A percentile compares a stretch with the other conserved stretches of the same genome.
phyloP scores from a whole-genome alignment of 108 stramenopile species.

The Nannochloropsis granulata region DNA sequence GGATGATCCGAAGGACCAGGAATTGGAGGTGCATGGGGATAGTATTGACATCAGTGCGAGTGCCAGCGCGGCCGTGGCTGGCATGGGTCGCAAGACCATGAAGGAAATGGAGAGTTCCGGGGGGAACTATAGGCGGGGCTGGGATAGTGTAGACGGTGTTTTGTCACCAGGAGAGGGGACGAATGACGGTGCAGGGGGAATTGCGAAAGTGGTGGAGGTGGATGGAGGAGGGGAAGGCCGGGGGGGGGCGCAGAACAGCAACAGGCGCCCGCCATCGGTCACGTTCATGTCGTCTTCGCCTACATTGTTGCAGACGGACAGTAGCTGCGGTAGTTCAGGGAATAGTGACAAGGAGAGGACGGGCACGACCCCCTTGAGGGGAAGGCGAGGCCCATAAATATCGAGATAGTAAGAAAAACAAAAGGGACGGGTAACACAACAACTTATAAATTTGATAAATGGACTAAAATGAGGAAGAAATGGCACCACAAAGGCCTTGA shows the following conservation, averaged over 20 bases:
- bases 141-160: not conserved
- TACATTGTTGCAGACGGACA: not conserved
- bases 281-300: not conserved
- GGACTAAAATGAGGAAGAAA: no score
- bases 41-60: not conserved
- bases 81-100: not conserved
- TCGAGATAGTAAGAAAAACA: no score
- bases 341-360: not conserved
- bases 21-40: not conserved
- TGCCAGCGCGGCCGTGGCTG: not conserved
- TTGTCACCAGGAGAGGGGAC: not conserved
- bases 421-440: no score
- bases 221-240: not conserved
- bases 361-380: not conserved
- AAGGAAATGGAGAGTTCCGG: not conserved
- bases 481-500: no score
- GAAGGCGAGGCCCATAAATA: not conserved
- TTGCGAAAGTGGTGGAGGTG: not conserved
- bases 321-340: not conserved
- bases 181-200: not conserved
- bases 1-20: not conserved
- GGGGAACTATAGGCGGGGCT: not conserved
- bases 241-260: not conserved
- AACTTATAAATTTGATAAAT: no score
- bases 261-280: not conserved